Conservation (phyloP, 345 rosid species). For the Dipteronia sinensis region DNA sequence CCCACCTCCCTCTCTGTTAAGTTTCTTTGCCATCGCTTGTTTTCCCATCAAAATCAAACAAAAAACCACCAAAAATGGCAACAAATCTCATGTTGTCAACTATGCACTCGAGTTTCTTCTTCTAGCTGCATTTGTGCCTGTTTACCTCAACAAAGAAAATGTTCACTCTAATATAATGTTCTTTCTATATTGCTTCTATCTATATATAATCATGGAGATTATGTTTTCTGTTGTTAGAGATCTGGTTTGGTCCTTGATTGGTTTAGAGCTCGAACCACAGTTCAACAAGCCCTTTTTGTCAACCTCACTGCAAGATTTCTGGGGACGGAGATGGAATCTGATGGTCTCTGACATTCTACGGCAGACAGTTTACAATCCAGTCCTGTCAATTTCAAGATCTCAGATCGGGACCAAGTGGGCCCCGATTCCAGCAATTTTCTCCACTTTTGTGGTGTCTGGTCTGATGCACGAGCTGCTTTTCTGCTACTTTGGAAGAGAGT, state of each 20-base stretch:
- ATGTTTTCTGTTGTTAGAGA: slow-evolving; percentile 7
- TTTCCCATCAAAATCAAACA: too few relatives aligned
- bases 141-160: too few relatives aligned
- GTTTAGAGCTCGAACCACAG: slow-evolving; percentile 24
- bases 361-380: too few relatives aligned
- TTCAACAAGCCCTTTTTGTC: slow-evolving; percentile 33
- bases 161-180: not conserved
- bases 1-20: too few relatives aligned
- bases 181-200: slow-evolving; percentile 11
- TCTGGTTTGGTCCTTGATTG: not conserved
- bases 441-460: slow-evolving; percentile 20
- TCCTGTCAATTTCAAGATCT: too few relatives aligned
- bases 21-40: too few relatives aligned
- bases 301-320: slow-evolving; percentile 56
- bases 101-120: too few relatives aligned
- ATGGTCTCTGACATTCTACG: too few relatives aligned
- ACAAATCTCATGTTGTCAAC: too few relatives aligned
- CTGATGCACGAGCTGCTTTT: slow-evolving; percentile 36
- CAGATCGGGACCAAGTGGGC: slow-evolving; percentile 22
- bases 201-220: slow-evolving; percentile 16
- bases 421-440: not conserved
- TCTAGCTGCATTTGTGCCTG: too few relatives aligned
- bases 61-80: too few relatives aligned
- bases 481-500: slow-evolving; percentile 25
- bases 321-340: slow-evolving; percentile 77